A percentile compares a stretch with the other conserved stretches of the same genome.
Evolutionary conservation across 768 basidiomycete genomes (phyloP).

Genomic region (Amanita rubescens): DNA sequence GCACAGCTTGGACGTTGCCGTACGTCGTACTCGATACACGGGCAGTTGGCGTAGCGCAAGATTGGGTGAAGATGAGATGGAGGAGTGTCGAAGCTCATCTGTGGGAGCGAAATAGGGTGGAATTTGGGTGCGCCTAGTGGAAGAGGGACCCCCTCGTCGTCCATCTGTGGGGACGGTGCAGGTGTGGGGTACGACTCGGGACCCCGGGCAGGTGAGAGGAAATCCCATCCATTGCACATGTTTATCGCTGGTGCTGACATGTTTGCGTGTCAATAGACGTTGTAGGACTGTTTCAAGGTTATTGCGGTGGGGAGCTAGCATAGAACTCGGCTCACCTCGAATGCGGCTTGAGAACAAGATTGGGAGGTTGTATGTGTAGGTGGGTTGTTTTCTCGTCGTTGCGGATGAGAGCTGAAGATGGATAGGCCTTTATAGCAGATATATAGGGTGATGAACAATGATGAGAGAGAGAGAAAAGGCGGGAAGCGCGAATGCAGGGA

Average conservation of each 20-base stretch:
- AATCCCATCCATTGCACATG: background rate
- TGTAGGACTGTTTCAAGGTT: background rate
- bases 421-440: background rate
- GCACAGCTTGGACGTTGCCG: background rate
- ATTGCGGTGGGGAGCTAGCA: background rate
- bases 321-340: background rate
- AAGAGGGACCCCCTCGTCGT: background rate
- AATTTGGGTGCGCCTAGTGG: background rate
- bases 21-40: conserved; percentile 2
- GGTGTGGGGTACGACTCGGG: conserved; percentile 1
- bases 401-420: background rate
- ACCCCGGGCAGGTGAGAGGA: background rate
- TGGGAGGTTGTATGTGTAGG: background rate
- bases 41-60: background rate
- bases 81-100: background rate
- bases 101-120: background rate
- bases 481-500: no score
- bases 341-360: background rate
- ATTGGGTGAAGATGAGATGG: background rate
- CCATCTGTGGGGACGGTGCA: background rate
- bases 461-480: no score
- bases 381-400: background rate
- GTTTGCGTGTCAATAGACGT: background rate
- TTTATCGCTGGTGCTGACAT: background rate
- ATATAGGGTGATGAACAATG: no score